These are phyloP conservation scores for Clonostachys rosea DNA, from an alignment of 2,329 filamentous ascomycete species.

Conservation along the genomic window DNA sequence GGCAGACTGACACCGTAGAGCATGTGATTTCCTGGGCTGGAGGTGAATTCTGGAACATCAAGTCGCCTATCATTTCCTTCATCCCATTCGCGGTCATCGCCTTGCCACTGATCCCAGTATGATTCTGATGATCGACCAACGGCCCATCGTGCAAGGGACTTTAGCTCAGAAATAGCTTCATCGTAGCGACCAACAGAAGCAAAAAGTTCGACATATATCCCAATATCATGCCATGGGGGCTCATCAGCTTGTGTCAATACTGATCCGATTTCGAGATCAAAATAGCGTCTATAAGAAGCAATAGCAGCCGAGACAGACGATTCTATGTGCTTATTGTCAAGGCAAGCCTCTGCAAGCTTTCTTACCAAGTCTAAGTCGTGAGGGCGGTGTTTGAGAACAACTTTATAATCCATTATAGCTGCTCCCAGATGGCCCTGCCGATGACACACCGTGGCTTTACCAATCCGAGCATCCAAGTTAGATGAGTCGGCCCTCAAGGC, in stretches of 20 bases:
- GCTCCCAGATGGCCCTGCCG: slow-evolving; percentile 47
- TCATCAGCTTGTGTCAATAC: slow-evolving; percentile 22
- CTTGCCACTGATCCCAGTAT: slow-evolving; percentile 69
- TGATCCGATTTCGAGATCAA: slow-evolving; percentile 32
- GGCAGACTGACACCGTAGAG: slow-evolving; percentile 73
- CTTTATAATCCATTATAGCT: slow-evolving; percentile 53
- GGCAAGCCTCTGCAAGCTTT: slow-evolving; percentile 51
- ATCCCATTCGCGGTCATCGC: slow-evolving; percentile 91
- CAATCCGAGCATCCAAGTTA: slow-evolving; percentile 52
- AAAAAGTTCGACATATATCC: slow-evolving; percentile 80
- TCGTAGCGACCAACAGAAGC: slow-evolving; percentile 57
- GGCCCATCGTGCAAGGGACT: slow-evolving; percentile 74
- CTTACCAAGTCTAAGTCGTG: slow-evolving; percentile 50
- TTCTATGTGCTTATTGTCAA: slow-evolving; percentile 44
- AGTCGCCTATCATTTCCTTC: slow-evolving; percentile 63
- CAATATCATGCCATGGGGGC: slow-evolving; percentile 74
- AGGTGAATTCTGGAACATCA: slow-evolving; percentile 55
- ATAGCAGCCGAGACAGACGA: slow-evolving; percentile 31
- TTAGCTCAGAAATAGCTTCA: slow-evolving; percentile 66
- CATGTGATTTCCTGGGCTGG: slow-evolving; percentile 41
- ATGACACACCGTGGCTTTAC: slow-evolving; percentile 54
- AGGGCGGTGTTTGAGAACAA: slow-evolving; percentile 44
- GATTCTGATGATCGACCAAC: slow-evolving; percentile 68
- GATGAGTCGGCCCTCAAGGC: slow-evolving; percentile 54
- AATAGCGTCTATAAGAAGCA: slow-evolving; percentile 41